Percentiles rank a stretch among this genome's conserved stretches.
These are phyloP conservation scores for Aspergillus neotritici DNA, from an alignment of 2,329 filamentous ascomycete species.

Conservation along the genomic window DNA sequence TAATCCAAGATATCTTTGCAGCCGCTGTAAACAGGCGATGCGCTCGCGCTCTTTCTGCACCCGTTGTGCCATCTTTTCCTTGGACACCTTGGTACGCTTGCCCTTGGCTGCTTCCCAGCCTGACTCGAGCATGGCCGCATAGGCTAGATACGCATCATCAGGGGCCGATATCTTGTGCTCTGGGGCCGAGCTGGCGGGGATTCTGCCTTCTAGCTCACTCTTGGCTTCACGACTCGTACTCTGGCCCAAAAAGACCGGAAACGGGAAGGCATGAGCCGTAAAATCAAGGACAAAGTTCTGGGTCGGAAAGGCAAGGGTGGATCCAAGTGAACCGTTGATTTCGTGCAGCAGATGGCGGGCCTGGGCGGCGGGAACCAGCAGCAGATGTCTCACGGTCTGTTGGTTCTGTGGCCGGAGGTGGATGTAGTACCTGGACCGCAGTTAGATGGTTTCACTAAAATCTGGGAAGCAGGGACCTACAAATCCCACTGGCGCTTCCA, in stretches of 20 bases:
- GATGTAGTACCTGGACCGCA: slow-evolving; percentile 58
- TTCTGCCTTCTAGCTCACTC: slow-evolving; percentile 28
- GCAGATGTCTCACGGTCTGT: slow-evolving; percentile 48
- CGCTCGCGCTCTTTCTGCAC: slow-evolving; percentile 48
- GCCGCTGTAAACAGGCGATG: slow-evolving; percentile 54
- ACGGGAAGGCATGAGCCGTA: slow-evolving; percentile 51
- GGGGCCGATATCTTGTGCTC: not conserved
- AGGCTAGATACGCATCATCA: slow-evolving; percentile 13
- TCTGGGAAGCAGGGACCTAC: slow-evolving; percentile 49
- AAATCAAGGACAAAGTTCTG: slow-evolving; percentile 58
- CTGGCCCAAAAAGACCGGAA: slow-evolving; percentile 63
- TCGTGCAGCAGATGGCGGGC: slow-evolving; percentile 58
- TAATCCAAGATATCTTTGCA: slow-evolving; percentile 67
- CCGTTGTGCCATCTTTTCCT: slow-evolving; percentile 47
- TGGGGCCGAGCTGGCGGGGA: slow-evolving; percentile 20
- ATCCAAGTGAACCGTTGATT: slow-evolving; percentile 54
- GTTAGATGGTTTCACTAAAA: not conserved
- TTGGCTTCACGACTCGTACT: slow-evolving; percentile 45
- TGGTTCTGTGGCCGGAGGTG: slow-evolving; percentile 43
- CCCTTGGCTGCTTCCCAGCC: slow-evolving; percentile 48
- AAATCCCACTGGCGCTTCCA: slow-evolving; percentile 65
- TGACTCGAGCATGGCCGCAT: slow-evolving; percentile 48
- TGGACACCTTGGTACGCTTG: slow-evolving; percentile 41
- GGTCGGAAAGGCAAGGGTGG: slow-evolving; percentile 55
- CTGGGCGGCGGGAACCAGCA: slow-evolving; percentile 64